phyloP scores from a whole-genome alignment of 2,329 filamentous ascomycete species.

The Apiospora pterosperma region DNA sequence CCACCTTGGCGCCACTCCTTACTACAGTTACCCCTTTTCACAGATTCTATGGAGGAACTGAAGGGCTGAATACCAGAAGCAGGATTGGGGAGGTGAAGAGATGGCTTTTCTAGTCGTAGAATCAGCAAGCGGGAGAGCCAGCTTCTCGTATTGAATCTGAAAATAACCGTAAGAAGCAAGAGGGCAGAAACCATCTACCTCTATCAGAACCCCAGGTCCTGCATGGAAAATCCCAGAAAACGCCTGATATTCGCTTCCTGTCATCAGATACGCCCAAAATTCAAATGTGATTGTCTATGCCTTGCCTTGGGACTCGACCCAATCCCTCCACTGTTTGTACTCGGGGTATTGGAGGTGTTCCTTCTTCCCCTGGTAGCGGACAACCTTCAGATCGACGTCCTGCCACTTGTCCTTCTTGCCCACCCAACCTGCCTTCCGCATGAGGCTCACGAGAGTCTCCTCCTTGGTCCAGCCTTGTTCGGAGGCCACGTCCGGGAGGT shows the following conservation, averaged over 20 bases:
- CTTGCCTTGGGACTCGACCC: constrained; percentile 47
- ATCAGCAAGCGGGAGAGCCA: background rate
- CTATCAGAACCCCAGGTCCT: background rate
- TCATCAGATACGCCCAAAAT: background rate
- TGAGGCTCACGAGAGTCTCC: constrained; percentile 82
- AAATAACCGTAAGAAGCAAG: background rate
- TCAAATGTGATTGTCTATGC: constrained; percentile 10
- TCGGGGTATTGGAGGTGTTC: constrained; percentile 66
- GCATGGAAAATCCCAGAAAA: background rate
- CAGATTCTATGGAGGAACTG: background rate
- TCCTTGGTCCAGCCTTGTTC: constrained; percentile 97
- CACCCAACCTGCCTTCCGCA: constrained; percentile 92
- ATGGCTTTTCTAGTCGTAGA: background rate
- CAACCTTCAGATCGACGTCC: constrained; percentile 73
- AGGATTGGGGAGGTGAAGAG: background rate
- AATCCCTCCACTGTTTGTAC: constrained; percentile 77
- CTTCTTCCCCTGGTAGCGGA: constrained; percentile 85
- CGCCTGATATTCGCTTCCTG: background rate
- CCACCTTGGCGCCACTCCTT: background rate
- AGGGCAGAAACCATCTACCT: constrained; percentile 3
- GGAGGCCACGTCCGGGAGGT: constrained; percentile 83
- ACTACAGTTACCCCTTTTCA: background rate
- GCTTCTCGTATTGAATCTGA: background rate
- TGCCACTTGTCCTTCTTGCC: constrained; percentile 78
- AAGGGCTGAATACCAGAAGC: background rate